These are phyloP conservation scores for Ehretia macrophylla DNA, from an alignment of 257 asterid genomes.

Conservation along the genomic window DNA sequence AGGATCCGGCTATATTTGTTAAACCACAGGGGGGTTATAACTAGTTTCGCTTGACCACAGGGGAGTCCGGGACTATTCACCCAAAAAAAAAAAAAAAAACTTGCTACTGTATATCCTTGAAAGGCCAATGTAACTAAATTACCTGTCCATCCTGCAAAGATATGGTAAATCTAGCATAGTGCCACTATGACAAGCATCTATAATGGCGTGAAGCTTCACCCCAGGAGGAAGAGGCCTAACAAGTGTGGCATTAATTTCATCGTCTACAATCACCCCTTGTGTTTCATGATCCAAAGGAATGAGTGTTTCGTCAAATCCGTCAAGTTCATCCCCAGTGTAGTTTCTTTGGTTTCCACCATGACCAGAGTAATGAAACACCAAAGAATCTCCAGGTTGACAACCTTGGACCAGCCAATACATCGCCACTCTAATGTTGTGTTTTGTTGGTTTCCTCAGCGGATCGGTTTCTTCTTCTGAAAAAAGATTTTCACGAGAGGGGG, in stretches of 20 bases:
- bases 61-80: too few relatives aligned
- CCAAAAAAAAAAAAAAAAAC: too few relatives aligned
- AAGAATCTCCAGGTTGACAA: slow-evolving; percentile 54
- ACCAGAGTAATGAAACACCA: slow-evolving; percentile 58
- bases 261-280: slow-evolving; percentile 49
- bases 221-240: slow-evolving; percentile 58
- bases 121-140: not conserved
- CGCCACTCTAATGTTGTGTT: slow-evolving; percentile 46
- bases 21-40: too few relatives aligned
- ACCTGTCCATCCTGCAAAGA: slow-evolving; percentile 52
- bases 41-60: too few relatives aligned
- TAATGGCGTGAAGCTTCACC: slow-evolving; percentile 48
- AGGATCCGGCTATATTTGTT: too few relatives aligned
- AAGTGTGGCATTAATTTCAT: slow-evolving; percentile 51
- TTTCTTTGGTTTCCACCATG: slow-evolving; percentile 48
- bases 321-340: slow-evolving; percentile 41
- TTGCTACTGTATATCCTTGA: too few relatives aligned
- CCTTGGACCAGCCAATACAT: slow-evolving; percentile 58
- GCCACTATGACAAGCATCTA: slow-evolving; percentile 67
- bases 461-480: slow-evolving; percentile 41
- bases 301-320: slow-evolving; percentile 53
- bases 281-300: slow-evolving; percentile 51
- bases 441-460: slow-evolving; percentile 46
- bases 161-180: slow-evolving; percentile 54
- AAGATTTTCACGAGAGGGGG: not conserved